These are phyloP conservation scores for Termitomyces sp. DNA, from an alignment of 768 basidiomycete genomes.

Conservation along the genomic window DNA sequence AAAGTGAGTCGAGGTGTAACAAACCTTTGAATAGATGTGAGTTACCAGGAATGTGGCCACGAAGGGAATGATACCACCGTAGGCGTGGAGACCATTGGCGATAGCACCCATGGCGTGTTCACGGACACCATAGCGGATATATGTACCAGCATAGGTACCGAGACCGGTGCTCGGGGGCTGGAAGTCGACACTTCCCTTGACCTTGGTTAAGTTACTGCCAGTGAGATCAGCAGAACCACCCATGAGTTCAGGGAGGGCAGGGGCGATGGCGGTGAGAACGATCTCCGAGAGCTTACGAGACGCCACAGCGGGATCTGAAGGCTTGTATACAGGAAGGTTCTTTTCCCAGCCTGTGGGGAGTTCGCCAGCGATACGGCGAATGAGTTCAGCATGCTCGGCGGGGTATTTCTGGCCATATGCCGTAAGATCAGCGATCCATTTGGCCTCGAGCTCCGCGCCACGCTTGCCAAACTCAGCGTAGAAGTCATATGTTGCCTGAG, in stretches of 20 bases:
- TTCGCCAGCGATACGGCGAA: constrained; percentile 76
- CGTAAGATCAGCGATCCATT: constrained; percentile 68
- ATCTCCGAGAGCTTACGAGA: constrained; percentile 93
- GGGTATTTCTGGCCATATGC: constrained; percentile 77
- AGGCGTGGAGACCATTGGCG: constrained; percentile 84
- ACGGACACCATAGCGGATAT: constrained; percentile 95
- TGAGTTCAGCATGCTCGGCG: constrained; percentile 78
- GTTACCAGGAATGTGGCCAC: constrained; percentile 86
- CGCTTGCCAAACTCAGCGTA: constrained; percentile 65
- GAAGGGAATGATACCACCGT: constrained; percentile 89
- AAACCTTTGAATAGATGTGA: not conserved
- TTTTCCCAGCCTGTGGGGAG: constrained; percentile 88
- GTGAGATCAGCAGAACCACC: constrained; percentile 92
- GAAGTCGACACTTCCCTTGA: constrained; percentile 83
- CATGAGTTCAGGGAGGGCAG: constrained; percentile 75
- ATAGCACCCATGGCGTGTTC: constrained; percentile 98
- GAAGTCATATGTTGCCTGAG: constrained; percentile 60
- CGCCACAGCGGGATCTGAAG: constrained; percentile 78
- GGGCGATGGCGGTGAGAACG: constrained; percentile 69
- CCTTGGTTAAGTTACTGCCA: constrained; percentile 88
- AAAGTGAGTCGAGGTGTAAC: constrained; percentile 7
- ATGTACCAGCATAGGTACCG: constrained; percentile 80
- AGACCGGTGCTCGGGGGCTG: constrained; percentile 83
- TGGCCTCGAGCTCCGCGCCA: constrained; percentile 65
- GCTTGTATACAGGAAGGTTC: constrained; percentile 78